phyloP scores from a whole-genome alignment of 495 filamentous ascomycete species.

The Penicillium daleae region DNA sequence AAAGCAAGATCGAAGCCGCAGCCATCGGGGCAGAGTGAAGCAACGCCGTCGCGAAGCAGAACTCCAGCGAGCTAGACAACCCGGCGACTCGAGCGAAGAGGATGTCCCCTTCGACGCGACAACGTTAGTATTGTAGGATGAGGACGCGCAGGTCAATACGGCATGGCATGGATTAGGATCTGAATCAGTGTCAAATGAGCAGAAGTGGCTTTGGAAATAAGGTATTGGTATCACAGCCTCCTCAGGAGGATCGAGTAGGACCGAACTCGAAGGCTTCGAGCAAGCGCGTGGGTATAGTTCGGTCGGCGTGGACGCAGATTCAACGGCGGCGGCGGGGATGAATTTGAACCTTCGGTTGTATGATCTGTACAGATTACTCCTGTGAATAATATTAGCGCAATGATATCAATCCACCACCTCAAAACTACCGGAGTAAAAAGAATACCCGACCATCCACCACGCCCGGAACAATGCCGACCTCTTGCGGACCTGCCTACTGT shows the following conservation, averaged over 20 bases:
- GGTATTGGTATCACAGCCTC: not conserved
- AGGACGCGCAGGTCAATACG: not conserved
- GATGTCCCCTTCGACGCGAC: not conserved
- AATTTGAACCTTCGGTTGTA: not conserved
- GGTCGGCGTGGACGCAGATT: not conserved
- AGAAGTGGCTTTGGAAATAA: not conserved
- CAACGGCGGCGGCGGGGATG: not conserved
- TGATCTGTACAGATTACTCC: not conserved
- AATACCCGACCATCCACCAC: not conserved
- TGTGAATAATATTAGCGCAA: not conserved
- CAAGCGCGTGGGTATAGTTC: not conserved
- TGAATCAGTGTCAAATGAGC: not conserved
- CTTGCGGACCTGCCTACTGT: not conserved
- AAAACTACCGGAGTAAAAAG: not conserved
- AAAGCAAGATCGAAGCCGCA: slow-evolving; percentile 22
- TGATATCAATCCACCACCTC: not conserved
- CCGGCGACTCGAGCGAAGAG: not conserved
- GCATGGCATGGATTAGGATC: not conserved
- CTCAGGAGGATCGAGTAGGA: not conserved
- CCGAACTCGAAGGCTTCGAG: not conserved
- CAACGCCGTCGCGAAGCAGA: slow-evolving; percentile 8
- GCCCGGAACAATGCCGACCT: not conserved
- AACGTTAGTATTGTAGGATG: not conserved
- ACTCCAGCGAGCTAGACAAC: not conserved
- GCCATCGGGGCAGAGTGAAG: slow-evolving; percentile 12